Percentiles rank a stretch among this genome's conserved stretches.
These are phyloP conservation scores for Chytriomyces sp. DNA, from an alignment of 192 early-diverging fungal species.

Conservation along the genomic window DNA sequence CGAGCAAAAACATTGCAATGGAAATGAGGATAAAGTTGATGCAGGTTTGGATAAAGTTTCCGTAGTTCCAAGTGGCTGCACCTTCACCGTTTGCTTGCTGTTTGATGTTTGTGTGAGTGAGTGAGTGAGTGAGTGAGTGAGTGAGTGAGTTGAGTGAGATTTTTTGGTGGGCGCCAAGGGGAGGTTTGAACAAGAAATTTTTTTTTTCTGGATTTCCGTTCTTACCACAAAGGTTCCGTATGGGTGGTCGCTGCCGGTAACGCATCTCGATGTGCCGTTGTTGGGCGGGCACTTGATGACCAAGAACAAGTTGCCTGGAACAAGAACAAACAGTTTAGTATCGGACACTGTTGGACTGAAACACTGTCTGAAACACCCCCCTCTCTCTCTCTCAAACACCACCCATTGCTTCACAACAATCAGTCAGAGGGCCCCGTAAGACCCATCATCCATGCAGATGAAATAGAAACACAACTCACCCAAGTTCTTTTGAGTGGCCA, in stretches of 20 bases:
- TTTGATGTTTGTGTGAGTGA: not conserved
- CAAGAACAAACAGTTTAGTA: too few relatives aligned
- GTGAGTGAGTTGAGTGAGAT: not conserved
- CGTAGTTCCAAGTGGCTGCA: slow-evolving; percentile 47
- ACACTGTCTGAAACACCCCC: too few relatives aligned
- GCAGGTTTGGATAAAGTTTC: slow-evolving; percentile 65
- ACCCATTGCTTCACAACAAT: too few relatives aligned
- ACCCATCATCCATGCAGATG: not conserved
- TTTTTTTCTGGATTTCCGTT: too few relatives aligned
- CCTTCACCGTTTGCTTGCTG: not conserved
- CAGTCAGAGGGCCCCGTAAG: too few relatives aligned
- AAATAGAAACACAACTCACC: slow-evolving; percentile 5
- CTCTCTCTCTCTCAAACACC: too few relatives aligned
- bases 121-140: not conserved
- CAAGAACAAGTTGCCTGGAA: slow-evolving; percentile 12
- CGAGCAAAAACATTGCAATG: slow-evolving; percentile 62
- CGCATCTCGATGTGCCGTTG: not conserved
- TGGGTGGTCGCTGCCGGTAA: not conserved
- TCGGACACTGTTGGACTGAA: too few relatives aligned
- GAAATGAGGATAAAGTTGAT: slow-evolving; percentile 72
- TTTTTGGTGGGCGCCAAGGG: slow-evolving; percentile 1
- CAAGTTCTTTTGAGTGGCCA: slow-evolving; percentile 53
- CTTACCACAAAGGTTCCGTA: not conserved
- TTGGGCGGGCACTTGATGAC: slow-evolving; percentile 20
- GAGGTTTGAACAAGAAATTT: not conserved